A percentile compares a stretch with the other conserved stretches of the same genome.
Conservation (phyloP, 2,329 filamentous ascomycete species). For the Pseudogymnoascus sp. region DNA sequence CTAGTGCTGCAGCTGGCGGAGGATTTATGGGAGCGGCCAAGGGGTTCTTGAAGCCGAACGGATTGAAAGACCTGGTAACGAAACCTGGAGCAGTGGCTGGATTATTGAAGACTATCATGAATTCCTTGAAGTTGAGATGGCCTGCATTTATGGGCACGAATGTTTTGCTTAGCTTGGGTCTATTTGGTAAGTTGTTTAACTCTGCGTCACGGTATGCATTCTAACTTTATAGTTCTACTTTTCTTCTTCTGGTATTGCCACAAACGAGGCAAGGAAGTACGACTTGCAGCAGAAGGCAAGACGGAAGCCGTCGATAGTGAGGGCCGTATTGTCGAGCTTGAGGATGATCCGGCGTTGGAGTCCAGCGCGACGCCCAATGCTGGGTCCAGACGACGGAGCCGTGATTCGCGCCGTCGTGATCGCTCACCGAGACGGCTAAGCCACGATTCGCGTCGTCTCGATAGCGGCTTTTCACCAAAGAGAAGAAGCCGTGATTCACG, state of each 20-base stretch:
- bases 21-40: constrained; percentile 48
- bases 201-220: background rate
- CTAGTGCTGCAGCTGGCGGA: constrained; percentile 13
- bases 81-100: constrained; percentile 80
- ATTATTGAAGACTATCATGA: constrained; percentile 83
- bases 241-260: constrained; percentile 98
- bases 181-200: constrained; percentile 61
- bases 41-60: constrained; percentile 61
- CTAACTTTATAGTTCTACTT: constrained; percentile 52
- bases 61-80: constrained; percentile 68
- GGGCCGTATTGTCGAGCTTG: constrained; percentile 20
- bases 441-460: background rate
- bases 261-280: constrained; percentile 80
- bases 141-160: constrained; percentile 88
- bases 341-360: constrained; percentile 19
- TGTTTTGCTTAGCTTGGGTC: constrained; percentile 77
- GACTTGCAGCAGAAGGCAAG: constrained; percentile 40
- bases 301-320: constrained; percentile 17
- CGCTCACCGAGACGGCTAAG: background rate
- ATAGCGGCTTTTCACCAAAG: background rate
- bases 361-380: background rate
- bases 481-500: background rate
- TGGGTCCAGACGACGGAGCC: background rate
- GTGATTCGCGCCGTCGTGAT: background rate
- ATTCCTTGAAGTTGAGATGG: constrained; percentile 77